A percentile compares a stretch with the other conserved stretches of the same genome.
Conservation (phyloP, 495 filamentous ascomycete species). For the Penicillium flavigenum region DNA sequence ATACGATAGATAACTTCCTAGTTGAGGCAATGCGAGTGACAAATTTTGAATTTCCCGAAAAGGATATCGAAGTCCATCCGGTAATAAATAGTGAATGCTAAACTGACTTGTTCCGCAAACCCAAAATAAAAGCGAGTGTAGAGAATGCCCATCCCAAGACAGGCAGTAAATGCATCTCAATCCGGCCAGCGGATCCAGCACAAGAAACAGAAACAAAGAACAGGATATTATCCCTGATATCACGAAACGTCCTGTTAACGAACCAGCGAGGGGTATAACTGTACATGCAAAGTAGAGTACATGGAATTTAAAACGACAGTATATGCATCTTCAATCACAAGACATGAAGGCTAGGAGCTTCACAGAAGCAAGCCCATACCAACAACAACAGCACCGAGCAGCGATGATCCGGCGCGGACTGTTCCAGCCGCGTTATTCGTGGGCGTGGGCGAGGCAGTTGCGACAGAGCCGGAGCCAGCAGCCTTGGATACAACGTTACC, state of each 20-base stretch:
- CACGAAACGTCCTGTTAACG: neutral
- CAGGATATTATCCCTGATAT: slow-evolving; percentile 1
- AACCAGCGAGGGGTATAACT: slow-evolving; percentile 1
- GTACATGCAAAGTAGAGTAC: slow-evolving; percentile 5
- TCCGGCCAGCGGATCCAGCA: slow-evolving; percentile 8
- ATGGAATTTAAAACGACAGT: slow-evolving; percentile 6
- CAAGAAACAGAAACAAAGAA: neutral
- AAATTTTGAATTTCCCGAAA: slow-evolving; percentile 6
- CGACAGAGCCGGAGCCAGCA: neutral
- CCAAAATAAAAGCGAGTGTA: slow-evolving; percentile 16
- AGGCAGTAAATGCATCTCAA: slow-evolving; percentile 11
- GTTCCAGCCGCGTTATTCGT: slow-evolving; percentile 22
- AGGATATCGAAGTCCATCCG: slow-evolving; percentile 32
- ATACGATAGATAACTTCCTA: neutral
- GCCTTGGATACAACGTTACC: slow-evolving; percentile 7
- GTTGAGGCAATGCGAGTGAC: neutral
- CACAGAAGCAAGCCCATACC: slow-evolving; percentile 28
- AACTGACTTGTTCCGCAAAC: neutral
- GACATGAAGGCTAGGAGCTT: neutral
- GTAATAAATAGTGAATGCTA: slow-evolving; percentile 10
- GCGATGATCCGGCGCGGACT: slow-evolving; percentile 18
- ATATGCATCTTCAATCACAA: slow-evolving; percentile 4
- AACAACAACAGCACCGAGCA: slow-evolving; percentile 19
- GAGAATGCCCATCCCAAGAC: slow-evolving; percentile 10
- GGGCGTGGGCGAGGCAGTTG: slow-evolving; percentile 10